Base-by-base conservation (phyloP, 2,329 filamentous ascomycete species). In the Coleophoma cylindrospora region DNA sequence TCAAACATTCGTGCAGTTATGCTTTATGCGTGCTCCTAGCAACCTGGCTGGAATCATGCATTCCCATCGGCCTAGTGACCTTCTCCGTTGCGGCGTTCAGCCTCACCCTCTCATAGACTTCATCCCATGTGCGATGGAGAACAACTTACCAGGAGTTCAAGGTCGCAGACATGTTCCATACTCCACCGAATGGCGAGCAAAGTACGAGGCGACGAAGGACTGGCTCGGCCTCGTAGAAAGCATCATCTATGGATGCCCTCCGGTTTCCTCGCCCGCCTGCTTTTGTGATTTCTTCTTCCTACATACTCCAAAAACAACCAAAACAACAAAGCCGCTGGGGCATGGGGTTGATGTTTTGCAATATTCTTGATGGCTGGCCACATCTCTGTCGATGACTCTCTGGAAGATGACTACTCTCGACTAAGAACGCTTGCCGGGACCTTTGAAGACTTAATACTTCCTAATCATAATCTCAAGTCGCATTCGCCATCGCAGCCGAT, bases 341-440 rank as follows among this genome's bases (percentile, higher is more conserved):
- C 17, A 47, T 53, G 50, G 50, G 51, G 15, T 44, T 53, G 44
- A 52, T 50, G n/a, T 15, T 43, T 48, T 45, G 43, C 46, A 43
- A 17, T 45, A 33, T 41, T 52, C 49, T 52, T 48, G 49, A 55
- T 55, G 51, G 54, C 54, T 53, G 54, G 54, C 47, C 51, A 50
- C 40, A 47, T 50, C 41, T 34, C 34, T 34, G 17, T 40, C 38
- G 48, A 51, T 43, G 50, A 53, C 40, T 50, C 49, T 51, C 46
- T 51, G 43, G 50, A 52, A 48, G 49, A 55, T 46, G 36, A 48
- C 40, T 38, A 22, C 32, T 40, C 47, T 37, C 33, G 38, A 17
- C 33, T 51, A 44, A 17, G 38, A 48, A 33, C 32, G 3, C 15
- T 36, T 37, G 21, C 45, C 33, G 34, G 37, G 22, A 47, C 48